Base-by-base conservation (phyloP, 2,329 filamentous ascomycete genomes). In the Dothidotthia symphoricarpi region DNA sequence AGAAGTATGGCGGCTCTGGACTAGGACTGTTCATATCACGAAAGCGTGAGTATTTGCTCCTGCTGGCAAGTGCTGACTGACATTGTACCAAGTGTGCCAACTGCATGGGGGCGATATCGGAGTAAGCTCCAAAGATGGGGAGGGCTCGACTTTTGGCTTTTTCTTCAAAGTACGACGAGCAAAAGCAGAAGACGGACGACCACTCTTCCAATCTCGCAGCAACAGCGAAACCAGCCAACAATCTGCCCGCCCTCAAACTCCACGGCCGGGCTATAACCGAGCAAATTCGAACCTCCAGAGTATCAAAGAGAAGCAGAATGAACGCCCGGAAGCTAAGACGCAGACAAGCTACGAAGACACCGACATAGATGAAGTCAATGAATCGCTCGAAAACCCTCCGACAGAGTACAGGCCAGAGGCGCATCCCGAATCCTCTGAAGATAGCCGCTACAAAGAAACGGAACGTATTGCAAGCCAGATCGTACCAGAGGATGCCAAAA, bases 1-100 rank as follows among this genome's bases (percentile, higher is more conserved):
- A 67, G 24, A 65, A 60, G 4, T 73, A 73, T 27, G 70, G 70
- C 4, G 66, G 65, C 4, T 65, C 61, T n/a, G 65, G 65, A 0
- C 49, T 68, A 2, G 65, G 65, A 2, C 52, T 66, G 1, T 66
- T 66, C 43, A 67, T 67, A 30, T 64, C 61, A 10, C 61, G 64
- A 16, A 66, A 66, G 53, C 36, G 62, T 64, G 49, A 34, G 57
- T 39, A 12, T 17, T 1, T 4, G 16, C 5, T 8, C 7, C 11
- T 10, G 19, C n/a, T 22, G 4, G 14, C 31, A 13, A 32, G 3
- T 6, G 4, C n/a, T 25, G 13, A 12, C 44, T 53, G 12, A 51
- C 24, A 13, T 5, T n/a, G 6, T 9, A 6, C 2, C 16, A 16
- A 61, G 61, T 67, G 10, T 66, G 61, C 25, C 63, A 66, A 43